phyloP scores from a whole-genome alignment of 2,329 filamentous ascomycete species.

The Claviceps sp. region DNA sequence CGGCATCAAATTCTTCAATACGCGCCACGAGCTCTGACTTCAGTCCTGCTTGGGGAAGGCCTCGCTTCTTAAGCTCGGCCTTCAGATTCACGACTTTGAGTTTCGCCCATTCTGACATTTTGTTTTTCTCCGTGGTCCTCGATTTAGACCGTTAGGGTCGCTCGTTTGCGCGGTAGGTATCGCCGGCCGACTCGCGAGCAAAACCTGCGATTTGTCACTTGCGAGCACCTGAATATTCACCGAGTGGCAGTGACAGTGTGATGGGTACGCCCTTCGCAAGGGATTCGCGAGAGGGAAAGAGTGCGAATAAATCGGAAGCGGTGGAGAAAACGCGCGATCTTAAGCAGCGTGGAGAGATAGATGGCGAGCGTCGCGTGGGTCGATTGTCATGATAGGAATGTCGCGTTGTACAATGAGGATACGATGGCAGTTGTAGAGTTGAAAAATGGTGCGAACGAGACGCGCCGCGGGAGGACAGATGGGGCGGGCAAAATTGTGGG shows the following conservation, averaged over 20 bases:
- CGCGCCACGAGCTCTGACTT: slow-evolving; percentile 60
- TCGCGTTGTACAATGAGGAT: not conserved
- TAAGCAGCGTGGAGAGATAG: not conserved
- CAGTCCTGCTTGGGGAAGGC: slow-evolving; percentile 55
- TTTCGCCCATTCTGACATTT: slow-evolving; percentile 39
- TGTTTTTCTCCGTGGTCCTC: slow-evolving; percentile 3
- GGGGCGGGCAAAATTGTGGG: not conserved
- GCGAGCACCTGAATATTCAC: too few relatives aligned
- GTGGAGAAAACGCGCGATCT: not conserved
- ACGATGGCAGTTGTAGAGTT: not conserved
- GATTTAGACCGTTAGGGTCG: not conserved
- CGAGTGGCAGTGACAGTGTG: too few relatives aligned
- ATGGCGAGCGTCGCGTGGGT: not conserved
- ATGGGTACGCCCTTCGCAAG: too few relatives aligned
- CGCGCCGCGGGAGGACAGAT: not conserved
- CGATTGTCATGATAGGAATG: not conserved
- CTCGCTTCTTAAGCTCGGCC: slow-evolving; percentile 58
- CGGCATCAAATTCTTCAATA: slow-evolving; percentile 27
- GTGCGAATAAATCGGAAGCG: not conserved
- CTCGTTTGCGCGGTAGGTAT: not conserved
- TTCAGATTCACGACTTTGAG: slow-evolving; percentile 66
- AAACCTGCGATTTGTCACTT: too few relatives aligned
- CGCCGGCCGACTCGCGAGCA: too few relatives aligned
- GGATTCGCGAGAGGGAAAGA: not conserved
- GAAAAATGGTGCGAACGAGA: not conserved